These are phyloP conservation scores for Xylariaceae sp. DNA, from an alignment of 2,329 filamentous ascomycete genomes.

Conservation along the genomic window DNA sequence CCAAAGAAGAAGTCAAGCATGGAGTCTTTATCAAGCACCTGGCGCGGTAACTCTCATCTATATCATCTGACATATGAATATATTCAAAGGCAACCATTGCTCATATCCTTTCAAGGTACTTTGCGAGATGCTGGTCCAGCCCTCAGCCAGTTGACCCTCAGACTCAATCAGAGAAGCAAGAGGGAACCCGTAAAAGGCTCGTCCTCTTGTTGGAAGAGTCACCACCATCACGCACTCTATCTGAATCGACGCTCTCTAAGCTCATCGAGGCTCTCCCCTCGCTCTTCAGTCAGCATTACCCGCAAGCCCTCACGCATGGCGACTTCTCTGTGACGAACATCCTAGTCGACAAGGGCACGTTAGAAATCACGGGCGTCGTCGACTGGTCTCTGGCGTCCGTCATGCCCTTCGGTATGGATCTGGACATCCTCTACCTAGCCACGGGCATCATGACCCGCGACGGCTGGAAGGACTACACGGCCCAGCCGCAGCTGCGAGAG, in stretches of 20 bases:
- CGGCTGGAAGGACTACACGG: conserved; percentile 28
- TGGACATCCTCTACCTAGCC: conserved; percentile 21
- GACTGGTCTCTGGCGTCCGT: conserved; percentile 28
- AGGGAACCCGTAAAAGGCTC: conserved; percentile 18
- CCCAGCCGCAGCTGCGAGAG: conserved; percentile 15
- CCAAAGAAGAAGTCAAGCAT: conserved; percentile 12
- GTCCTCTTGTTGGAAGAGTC: conserved; percentile 4
- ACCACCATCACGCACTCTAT: conserved; percentile 3
- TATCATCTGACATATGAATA: too few species aligned
- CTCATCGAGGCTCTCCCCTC: conserved; percentile 18
- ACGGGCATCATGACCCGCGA: conserved; percentile 24
- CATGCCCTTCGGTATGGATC: conserved; percentile 19
- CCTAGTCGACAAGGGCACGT: conserved; percentile 23
- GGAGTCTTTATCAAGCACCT: conserved; percentile 11
- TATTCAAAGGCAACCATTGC: neutral
- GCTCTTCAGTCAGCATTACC: conserved; percentile 26
- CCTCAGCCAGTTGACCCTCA: conserved; percentile 10
- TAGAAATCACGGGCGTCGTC: conserved; percentile 26
- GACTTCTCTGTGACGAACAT: conserved; percentile 30
- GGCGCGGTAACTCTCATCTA: conserved; percentile 10
- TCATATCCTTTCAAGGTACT: conserved; percentile 20
- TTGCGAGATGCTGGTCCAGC: conserved; percentile 24
- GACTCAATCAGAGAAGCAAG: conserved; percentile 1
- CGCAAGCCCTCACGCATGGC: conserved; percentile 27
- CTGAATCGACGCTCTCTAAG: neutral